Evolutionary conservation across 2,329 filamentous ascomycete species (phyloP), one percentile per base, ranked within the genome.

Genomic region (Passalora sequoiae): DNA sequence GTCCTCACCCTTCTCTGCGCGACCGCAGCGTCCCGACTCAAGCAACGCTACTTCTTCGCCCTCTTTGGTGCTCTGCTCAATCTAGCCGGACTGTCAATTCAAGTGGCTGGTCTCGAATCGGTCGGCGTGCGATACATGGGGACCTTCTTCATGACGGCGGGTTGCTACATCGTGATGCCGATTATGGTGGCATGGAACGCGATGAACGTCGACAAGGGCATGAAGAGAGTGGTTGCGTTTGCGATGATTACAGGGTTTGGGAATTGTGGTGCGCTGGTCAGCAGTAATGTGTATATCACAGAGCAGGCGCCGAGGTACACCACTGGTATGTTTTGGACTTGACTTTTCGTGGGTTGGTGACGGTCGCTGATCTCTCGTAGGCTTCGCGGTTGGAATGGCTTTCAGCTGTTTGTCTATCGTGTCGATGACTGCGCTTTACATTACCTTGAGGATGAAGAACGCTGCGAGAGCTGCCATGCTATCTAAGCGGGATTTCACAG

Each of bases 121-220:
- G 47, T 49, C 32, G 56, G 56, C 17, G 47, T 61, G 40, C 57
- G 58, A 25, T 68, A 68, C 46, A 59, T 58, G 21, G 64, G 64
- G 19, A 65, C 60, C 4, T 67, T 66, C 55, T 58, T 67, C 51
- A 54, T 59, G 15, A 57, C 56, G 3, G 39, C 49, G 10, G 56
- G 56, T 4, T 50, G 50, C 28, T 59, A 30, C 37, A 55, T 63
- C 25, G 56, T 56, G 37, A 59, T 63, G 60, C 62, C 64, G 1
- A 60, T 63, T 29, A 51, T 58, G 25, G 63, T 67, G 8, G 63
- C 63, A 4, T 65, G 60, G 57, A 47, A 66, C 12, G 67, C 63
- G 21, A 65, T 66, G 30, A 72, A 72, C 40, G 53, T 71, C 3
- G 58, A 64, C 7, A 67, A 66, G n/a, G 61, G 61, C 40, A 45